These are phyloP conservation scores for Cnidoscolus chayamansa DNA, from an alignment of 441 rosid genomes.

Conservation along the genomic window DNA sequence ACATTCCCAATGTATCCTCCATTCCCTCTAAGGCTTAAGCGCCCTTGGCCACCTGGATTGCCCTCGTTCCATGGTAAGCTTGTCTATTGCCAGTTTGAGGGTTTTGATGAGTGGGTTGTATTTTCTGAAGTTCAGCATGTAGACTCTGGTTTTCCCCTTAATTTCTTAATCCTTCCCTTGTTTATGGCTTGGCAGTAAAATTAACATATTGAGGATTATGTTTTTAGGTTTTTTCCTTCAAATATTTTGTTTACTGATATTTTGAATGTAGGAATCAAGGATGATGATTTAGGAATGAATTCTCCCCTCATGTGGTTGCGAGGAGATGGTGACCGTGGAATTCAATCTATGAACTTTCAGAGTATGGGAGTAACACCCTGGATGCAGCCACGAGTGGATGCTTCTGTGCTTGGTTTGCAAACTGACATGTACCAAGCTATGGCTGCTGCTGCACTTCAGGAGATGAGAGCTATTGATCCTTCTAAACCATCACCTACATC, in stretches of 20 bases:
- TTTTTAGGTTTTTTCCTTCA: not conserved
- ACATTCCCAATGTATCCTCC: conserved; percentile 99
- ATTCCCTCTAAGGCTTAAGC: conserved; percentile 87
- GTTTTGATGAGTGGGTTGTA: not conserved
- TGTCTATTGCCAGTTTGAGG: conserved; percentile 6
- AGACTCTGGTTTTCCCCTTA: not conserved
- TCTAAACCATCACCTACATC: conserved; percentile 44
- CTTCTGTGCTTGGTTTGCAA: conserved; percentile 81
- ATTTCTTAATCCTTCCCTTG: not conserved
- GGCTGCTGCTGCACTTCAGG: conserved; percentile 97
- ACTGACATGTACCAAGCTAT: conserved; percentile 85
- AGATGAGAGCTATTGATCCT: conserved; percentile 71
- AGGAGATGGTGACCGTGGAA: conserved; percentile 68
- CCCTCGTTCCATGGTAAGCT: conserved; percentile 71
- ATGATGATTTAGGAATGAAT: conserved; percentile 66
- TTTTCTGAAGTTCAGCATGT: not conserved
- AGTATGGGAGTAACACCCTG: conserved; percentile 83
- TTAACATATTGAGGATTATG: not conserved
- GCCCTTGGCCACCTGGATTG: conserved; percentile 94
- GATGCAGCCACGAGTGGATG: conserved; percentile 89
- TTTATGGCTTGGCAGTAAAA: not conserved
- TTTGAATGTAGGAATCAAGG: conserved; percentile 57
- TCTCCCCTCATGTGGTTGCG: conserved; percentile 84
- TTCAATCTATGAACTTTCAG: conserved; percentile 68
- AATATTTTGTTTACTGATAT: not conserved